Base-by-base conservation (phyloP, 352 stramenopile species). In the Globisporangium middletonii region DNA sequence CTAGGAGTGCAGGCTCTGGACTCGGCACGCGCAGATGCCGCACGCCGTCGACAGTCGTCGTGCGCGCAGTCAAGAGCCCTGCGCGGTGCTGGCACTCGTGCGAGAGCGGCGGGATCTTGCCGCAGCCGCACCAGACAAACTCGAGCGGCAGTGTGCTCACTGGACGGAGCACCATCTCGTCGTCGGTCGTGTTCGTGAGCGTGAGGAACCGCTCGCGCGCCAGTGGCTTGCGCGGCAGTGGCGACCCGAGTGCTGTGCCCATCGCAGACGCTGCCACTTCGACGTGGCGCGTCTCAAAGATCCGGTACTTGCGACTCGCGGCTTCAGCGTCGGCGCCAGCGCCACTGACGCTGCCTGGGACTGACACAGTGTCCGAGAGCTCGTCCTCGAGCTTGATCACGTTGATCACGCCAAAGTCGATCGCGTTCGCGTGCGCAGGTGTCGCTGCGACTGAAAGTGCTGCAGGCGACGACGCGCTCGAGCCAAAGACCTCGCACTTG, bases 341-440 rank as follows among this genome's bases (percentile, higher is more conserved):
- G 59, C 55, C 33, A 55, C 49, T 28, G 56, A 69, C 4, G 57
- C 50, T n/a, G 43, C 51, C 51, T 8, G 51, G 33, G 33, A 38
- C 33, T 12, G 33, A 38, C 33, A 38, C 33, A 2, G 33, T 52
- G 18, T 81, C 72, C 8, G 62, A 66, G 12, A 86, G 61, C 60
- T 92, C 77, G 18, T 89, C 70, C 61, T 94, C 79, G 13, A 92
- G 53, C 50, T 70, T 79, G 38, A 94, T 88, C 3, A 94, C 73
- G 46, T 85, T 83, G 8, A 94, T 60, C 12, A 76, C 52, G 11
- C 83, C 83, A 44, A 94, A 66, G 54, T 90, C 63, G 33, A 92
- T 55, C 28, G 30, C 43, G 23, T 51, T n/a, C 6, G 46, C 41
- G 35, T 45, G 16, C 0, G 16, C 50, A 18, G 58, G 47, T n/a